Conservation (phyloP, 2,329 filamentous ascomycete genomes). For the Ceratocystiopsis brevicomis region DNA sequence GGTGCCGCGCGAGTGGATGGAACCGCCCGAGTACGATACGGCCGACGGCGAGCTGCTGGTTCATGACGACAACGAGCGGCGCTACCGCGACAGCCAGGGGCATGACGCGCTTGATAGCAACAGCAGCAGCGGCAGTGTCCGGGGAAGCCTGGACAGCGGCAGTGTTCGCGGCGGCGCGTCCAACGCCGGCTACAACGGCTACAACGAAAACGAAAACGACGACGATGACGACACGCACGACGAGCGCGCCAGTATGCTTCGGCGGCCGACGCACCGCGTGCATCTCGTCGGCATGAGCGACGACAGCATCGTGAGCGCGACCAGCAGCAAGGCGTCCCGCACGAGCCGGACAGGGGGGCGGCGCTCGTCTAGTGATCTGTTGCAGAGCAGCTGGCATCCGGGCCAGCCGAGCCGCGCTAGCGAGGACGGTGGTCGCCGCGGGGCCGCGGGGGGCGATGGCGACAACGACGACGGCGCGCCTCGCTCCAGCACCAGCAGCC, state of each 20-base stretch:
- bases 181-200: neutral
- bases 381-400: no score
- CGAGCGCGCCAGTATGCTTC: conserved; percentile 15
- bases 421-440: no score
- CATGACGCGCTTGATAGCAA: no score
- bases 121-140: no score
- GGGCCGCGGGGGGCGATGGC: conserved; percentile 14
- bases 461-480: conserved; percentile 24
- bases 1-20: conserved; percentile 66
- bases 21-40: conserved; percentile 56
- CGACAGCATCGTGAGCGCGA: conserved; percentile 10
- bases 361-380: no score
- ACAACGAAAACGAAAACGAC: conserved; percentile 33
- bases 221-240: neutral
- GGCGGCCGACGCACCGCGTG: conserved; percentile 13
- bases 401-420: no score
- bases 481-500: conserved; percentile 13
- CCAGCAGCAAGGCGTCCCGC: neutral
- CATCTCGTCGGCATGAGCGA: conserved; percentile 11
- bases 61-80: conserved; percentile 30
- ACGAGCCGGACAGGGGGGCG: no score
- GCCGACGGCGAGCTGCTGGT: conserved; percentile 49
- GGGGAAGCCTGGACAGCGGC: no score
- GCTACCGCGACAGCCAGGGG: conserved; percentile 15
- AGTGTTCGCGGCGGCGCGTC: no score